phyloP scores from a whole-genome alignment of 306 rosid species.

The Quercus engelmannii region DNA sequence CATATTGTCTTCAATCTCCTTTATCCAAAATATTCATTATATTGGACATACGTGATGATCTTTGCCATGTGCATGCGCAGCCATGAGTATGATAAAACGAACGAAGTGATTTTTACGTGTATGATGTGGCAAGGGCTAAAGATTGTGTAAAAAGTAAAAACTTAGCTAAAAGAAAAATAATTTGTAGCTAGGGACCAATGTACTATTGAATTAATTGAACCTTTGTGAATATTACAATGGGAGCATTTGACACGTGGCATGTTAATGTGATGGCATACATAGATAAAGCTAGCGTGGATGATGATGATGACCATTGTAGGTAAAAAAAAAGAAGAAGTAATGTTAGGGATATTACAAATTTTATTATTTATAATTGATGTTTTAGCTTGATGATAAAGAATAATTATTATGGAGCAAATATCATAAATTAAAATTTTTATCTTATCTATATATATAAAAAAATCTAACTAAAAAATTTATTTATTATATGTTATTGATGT shows the following conservation, averaged over 20 bases:
- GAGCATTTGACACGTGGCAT: not conserved
- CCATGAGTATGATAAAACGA: not conserved
- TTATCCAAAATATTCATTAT: not conserved
- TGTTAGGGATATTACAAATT: no score
- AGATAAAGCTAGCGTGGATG: slow-evolving; percentile 20
- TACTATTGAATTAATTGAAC: no score
- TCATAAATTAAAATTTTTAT: no score
- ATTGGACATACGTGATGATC: not conserved
- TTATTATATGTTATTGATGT: no score
- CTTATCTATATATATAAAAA: no score
- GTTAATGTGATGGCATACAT: not conserved
- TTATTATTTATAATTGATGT: no score
- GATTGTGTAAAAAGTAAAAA: not conserved
- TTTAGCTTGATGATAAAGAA: no score
- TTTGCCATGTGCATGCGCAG: slow-evolving; percentile 9
- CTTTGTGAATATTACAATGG: not conserved
- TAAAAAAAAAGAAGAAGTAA: no score
- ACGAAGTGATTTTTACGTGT: not conserved
- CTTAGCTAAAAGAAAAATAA: no score
- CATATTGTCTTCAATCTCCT: not conserved
- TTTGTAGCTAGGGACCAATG: not conserved
- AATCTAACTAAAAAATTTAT: no score
- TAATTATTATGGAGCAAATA: no score
- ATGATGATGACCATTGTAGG: slow-evolving; percentile 3
- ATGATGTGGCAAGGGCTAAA: not conserved